These are phyloP conservation scores for Xylaria digitata DNA, from an alignment of 2,329 filamentous ascomycete genomes.

Conservation along the genomic window DNA sequence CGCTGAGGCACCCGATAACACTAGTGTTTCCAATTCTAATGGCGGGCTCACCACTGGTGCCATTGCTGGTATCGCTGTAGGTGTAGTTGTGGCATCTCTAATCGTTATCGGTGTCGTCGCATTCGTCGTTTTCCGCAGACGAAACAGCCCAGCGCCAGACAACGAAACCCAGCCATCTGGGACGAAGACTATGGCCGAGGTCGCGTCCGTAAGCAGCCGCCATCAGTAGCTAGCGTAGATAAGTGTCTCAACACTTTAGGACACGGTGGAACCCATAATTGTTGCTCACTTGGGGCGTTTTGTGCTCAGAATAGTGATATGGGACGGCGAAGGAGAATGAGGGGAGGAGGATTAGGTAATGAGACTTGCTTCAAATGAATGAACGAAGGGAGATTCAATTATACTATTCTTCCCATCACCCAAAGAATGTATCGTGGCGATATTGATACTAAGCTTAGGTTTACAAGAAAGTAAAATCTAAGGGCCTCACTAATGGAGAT, in stretches of 20 bases:
- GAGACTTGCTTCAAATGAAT: not conserved
- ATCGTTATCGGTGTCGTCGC: slow-evolving; percentile 47
- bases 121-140: slow-evolving; percentile 46
- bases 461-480: too few relatives aligned
- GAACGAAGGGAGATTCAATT: too few relatives aligned
- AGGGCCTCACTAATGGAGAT: too few relatives aligned
- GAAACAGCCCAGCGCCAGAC: slow-evolving; percentile 30
- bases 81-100: slow-evolving; percentile 50
- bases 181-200: slow-evolving; percentile 38
- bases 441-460: too few relatives aligned
- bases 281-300: not conserved
- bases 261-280: not conserved
- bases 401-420: too few relatives aligned
- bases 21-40: slow-evolving; percentile 27
- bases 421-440: too few relatives aligned
- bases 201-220: slow-evolving; percentile 32
- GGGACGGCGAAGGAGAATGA: too few relatives aligned
- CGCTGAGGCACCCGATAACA: slow-evolving; percentile 16
- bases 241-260: too few relatives aligned
- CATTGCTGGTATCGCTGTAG: slow-evolving; percentile 54
- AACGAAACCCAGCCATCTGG: slow-evolving; percentile 21
- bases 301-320: not conserved
- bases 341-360: not conserved
- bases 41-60: slow-evolving; percentile 50
- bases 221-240: not conserved